phyloP scores from a whole-genome alignment of 2,329 filamentous ascomycete species.

The Cordyceps farinosa region DNA sequence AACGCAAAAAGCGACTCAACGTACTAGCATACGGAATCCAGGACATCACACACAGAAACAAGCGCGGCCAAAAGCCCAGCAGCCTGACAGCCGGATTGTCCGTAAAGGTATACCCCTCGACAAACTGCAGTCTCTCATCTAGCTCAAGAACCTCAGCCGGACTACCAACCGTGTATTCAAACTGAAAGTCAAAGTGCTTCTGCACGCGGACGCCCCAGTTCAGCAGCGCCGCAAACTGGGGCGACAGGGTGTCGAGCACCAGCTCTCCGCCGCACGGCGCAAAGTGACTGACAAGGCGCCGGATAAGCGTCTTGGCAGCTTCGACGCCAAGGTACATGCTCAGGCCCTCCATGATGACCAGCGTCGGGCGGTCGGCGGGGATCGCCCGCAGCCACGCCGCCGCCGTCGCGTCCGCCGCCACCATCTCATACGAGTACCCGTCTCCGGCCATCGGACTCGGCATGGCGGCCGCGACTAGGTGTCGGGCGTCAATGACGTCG shows the following conservation, averaged over 20 bases:
- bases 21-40: not conserved
- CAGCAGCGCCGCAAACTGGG: not conserved
- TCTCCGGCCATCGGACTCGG: slow-evolving; percentile 13
- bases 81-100: not conserved
- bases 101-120: not conserved
- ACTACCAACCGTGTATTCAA: not conserved
- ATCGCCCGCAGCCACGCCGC: slow-evolving; percentile 29
- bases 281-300: slow-evolving; percentile 26
- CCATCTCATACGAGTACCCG: slow-evolving; percentile 24
- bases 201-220: not conserved
- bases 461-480: slow-evolving; percentile 20
- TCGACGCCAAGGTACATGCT: slow-evolving; percentile 29
- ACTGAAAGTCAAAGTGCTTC: not conserved
- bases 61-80: not conserved
- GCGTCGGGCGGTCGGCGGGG: slow-evolving; percentile 29
- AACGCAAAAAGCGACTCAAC: not conserved
- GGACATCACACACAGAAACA: not conserved
- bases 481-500: slow-evolving; percentile 32
- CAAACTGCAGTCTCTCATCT: not conserved
- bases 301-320: slow-evolving; percentile 24
- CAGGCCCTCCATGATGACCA: slow-evolving; percentile 33
- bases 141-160: not conserved
- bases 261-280: slow-evolving; percentile 24
- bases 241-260: slow-evolving; percentile 24
- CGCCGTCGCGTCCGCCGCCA: slow-evolving; percentile 26